These are phyloP conservation scores for Escallonia herrerae DNA, from an alignment of 129 eudicot species.

Conservation along the genomic window DNA sequence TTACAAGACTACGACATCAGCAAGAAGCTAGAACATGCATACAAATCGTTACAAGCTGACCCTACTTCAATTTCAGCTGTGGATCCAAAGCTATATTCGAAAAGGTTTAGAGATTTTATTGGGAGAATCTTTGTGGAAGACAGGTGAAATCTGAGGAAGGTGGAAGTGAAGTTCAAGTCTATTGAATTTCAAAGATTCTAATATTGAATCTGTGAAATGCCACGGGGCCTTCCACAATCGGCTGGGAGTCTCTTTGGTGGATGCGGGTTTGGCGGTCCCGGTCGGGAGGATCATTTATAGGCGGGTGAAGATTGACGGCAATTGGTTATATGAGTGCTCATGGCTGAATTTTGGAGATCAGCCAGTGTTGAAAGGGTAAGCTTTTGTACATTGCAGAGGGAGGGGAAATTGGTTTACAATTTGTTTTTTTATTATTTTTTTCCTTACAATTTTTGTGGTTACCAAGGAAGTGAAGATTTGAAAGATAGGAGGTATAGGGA, in stretches of 20 bases:
- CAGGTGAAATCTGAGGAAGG: conserved; percentile 24
- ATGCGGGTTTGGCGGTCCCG: not conserved
- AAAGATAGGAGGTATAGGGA: conserved; percentile 24
- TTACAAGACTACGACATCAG: conserved; percentile 92
- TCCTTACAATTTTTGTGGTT: conserved; percentile 35
- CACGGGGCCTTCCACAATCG: not conserved
- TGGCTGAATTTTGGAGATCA: conserved; percentile 46
- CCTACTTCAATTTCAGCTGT: conserved; percentile 92
- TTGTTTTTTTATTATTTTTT: conserved; percentile 12
- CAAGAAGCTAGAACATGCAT: conserved; percentile 95
- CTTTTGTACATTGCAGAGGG: conserved; percentile 36
- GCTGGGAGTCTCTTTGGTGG: not conserved
- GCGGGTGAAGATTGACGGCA: not conserved
- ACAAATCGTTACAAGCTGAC: conserved; percentile 92
- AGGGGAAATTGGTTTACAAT: conserved; percentile 30
- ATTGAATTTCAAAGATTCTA: conserved; percentile 19
- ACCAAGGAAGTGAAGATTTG: conserved; percentile 48
- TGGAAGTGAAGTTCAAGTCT: not conserved
- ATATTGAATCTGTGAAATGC: conserved; percentile 24
- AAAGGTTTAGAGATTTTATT: conserved; percentile 77
- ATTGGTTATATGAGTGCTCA: conserved; percentile 1
- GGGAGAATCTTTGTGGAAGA: conserved; percentile 85
- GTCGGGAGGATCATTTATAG: not conserved
- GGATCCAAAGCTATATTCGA: conserved; percentile 90
- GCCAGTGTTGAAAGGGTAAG: conserved; percentile 16